These are phyloP conservation scores for Coemansia sp. DNA, from an alignment of 192 early-diverging fungal species.

Conservation along the genomic window DNA sequence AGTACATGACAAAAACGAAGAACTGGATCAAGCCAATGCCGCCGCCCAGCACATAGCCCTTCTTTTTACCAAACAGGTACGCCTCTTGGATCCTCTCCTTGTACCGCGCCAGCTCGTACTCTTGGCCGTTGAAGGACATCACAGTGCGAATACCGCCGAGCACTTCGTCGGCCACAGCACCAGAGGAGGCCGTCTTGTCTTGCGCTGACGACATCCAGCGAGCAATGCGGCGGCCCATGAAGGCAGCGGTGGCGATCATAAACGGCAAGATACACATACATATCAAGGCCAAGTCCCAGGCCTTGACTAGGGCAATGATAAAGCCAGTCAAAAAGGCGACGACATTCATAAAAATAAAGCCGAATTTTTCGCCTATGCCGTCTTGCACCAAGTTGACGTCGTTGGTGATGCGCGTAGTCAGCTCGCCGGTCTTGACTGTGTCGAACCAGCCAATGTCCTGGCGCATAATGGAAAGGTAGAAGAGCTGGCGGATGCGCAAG, in stretches of 20 bases:
- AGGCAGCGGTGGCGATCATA: slow-evolving; percentile 57
- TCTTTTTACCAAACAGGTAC: slow-evolving; percentile 64
- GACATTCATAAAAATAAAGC: slow-evolving; percentile 64
- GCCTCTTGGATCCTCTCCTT: slow-evolving; percentile 64
- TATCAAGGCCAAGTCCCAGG: slow-evolving; percentile 83
- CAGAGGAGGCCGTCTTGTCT: slow-evolving; percentile 78
- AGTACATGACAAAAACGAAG: slow-evolving; percentile 74
- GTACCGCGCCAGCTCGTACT: slow-evolving; percentile 69
- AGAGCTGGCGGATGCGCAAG: slow-evolving; percentile 76
- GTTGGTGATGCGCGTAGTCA: slow-evolving; percentile 82
- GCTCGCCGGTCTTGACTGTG: slow-evolving; percentile 68
- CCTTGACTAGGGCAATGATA: slow-evolving; percentile 74
- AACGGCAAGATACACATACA: slow-evolving; percentile 75
- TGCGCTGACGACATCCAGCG: slow-evolving; percentile 51
- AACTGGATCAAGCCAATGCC: slow-evolving; percentile 73
- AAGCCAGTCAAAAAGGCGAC: slow-evolving; percentile 77
- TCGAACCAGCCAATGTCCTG: slow-evolving; percentile 94
- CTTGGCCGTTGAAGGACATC: slow-evolving; percentile 78
- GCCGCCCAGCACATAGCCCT: slow-evolving; percentile 60
- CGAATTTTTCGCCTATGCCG: slow-evolving; percentile 83
- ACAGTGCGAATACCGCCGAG: slow-evolving; percentile 83
- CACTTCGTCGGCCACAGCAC: slow-evolving; percentile 82
- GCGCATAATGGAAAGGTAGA: slow-evolving; percentile 78
- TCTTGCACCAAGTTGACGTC: slow-evolving; percentile 87
- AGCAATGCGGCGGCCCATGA: slow-evolving; percentile 59